phyloP scores from a whole-genome alignment of 192 early-diverging fungal species.

The Cetraspora pellucida region DNA sequence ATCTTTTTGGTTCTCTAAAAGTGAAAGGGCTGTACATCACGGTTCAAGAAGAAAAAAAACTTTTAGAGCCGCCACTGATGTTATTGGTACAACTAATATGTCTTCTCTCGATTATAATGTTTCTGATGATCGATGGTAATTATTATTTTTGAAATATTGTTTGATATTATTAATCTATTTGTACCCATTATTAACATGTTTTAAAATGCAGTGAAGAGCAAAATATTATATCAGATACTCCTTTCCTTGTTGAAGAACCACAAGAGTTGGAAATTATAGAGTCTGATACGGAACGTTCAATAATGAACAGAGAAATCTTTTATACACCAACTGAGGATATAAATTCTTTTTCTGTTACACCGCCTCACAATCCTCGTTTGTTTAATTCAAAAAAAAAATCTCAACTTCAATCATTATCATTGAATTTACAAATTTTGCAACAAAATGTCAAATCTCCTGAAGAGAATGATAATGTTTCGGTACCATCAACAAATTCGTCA shows the following conservation, averaged over 20 bases:
- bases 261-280: not conserved
- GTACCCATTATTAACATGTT: not conserved
- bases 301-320: not conserved
- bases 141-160: not conserved
- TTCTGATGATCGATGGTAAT: not conserved
- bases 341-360: not conserved
- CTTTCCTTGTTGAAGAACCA: not conserved
- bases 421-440: no score
- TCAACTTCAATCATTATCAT: not conserved
- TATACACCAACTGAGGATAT: constrained; percentile 1
- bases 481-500: no score
- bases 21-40: not conserved
- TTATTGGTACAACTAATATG: not conserved
- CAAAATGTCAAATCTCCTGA: not conserved
- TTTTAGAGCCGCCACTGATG: not conserved
- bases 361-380: not conserved
- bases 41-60: not conserved
- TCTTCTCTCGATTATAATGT: not conserved
- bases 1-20: constrained; percentile 14
- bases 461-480: not conserved
- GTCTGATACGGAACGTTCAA: not conserved
- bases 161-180: no score
- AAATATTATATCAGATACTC: not conserved
- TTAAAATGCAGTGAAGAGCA: no score
- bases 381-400: not conserved